Evolutionary conservation across 2,329 filamentous ascomycete genomes (phyloP), one percentile per base, ranked within the genome.

Genomic region (Aspergillus quadrilineatus): DNA sequence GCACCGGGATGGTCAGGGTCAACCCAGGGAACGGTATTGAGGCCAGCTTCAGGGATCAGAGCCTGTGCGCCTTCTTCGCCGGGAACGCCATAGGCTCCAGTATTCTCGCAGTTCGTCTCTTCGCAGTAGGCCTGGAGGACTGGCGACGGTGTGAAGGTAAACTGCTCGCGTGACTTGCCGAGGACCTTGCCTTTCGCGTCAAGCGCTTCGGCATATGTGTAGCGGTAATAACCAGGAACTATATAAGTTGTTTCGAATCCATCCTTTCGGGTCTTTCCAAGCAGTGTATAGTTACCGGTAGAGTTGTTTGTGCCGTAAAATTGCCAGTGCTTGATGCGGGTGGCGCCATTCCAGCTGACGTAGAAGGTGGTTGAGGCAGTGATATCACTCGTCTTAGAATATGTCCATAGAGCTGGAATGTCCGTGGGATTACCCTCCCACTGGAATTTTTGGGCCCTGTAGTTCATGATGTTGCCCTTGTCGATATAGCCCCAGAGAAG

Each of bases 261-360:
- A 6, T 57, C 63, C 60, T 73, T 77, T 34, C 54, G 43, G 1
- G 69, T 61, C 41, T 68, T 60, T 10, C 63, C 60, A 12, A 76
- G 57, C 36, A 69, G 53, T 4, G 48, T 64, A 54, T 65, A 77
- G 5, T 70, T 68, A 2, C 68, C 69, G 0, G 70, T 68, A 36
- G 59, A 62, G 55, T 73, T 65, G 39, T 55, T 56, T 6, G 69
- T 49, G 30, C 69, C 72, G 60, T 70, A 73, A 59, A 76, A 71
- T 5, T 66, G 63, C 72, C 73, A 76, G 37, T 56, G 57, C 15
- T 65, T 59, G 17, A 76, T 69, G 34, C 70, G 71, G 6, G 73
- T 76, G 6, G 73, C 73, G 7, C 73, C 73, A 41, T 76, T 76
- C 73, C 73, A 76, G 57, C 73, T 75, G 9, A 70, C 73, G 49